Conservation (phyloP, 305 asterid species). For the Euphrasia arctica region DNA sequence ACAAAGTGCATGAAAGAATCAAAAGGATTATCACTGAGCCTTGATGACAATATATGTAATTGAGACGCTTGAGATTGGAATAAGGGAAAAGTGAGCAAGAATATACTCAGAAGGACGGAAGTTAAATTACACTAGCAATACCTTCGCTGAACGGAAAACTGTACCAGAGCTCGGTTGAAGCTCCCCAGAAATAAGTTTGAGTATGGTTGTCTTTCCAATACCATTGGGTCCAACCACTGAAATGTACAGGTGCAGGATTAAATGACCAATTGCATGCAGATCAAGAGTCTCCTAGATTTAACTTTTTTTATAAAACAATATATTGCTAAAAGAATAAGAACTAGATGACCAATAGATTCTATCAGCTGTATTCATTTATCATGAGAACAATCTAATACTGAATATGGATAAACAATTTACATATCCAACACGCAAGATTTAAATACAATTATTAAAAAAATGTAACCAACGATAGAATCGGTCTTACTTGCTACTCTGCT, state of each 20-base stretch:
- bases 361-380: constrained; percentile 20
- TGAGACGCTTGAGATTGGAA: constrained; percentile 7
- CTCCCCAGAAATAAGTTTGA: constrained; percentile 92
- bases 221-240: constrained; percentile 99
- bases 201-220: constrained; percentile 94
- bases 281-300: constrained; percentile 12
- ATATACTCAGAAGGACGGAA: background rate
- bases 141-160: constrained; percentile 98
- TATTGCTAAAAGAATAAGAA: constrained; percentile 17
- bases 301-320: background rate
- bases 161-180: constrained; percentile 98
- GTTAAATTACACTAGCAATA: constrained; percentile 27
- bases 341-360: constrained; percentile 14
- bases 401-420: constrained; percentile 21
- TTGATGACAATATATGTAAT: constrained; percentile 8
- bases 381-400: constrained; percentile 16
- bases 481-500: constrained; percentile 95
- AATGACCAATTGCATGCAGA: constrained; percentile 8
- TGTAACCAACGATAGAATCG: constrained; percentile 26
- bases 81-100: constrained; percentile 7
- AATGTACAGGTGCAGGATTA: constrained; percentile 21
- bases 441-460: constrained; percentile 17
- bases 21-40: constrained; percentile 14
- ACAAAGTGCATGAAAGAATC: constrained; percentile 12
- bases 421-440: constrained; percentile 10